Base-by-base conservation (phyloP, 2,329 filamentous ascomycete species). In the Atkinsonella hypoxylon region DNA sequence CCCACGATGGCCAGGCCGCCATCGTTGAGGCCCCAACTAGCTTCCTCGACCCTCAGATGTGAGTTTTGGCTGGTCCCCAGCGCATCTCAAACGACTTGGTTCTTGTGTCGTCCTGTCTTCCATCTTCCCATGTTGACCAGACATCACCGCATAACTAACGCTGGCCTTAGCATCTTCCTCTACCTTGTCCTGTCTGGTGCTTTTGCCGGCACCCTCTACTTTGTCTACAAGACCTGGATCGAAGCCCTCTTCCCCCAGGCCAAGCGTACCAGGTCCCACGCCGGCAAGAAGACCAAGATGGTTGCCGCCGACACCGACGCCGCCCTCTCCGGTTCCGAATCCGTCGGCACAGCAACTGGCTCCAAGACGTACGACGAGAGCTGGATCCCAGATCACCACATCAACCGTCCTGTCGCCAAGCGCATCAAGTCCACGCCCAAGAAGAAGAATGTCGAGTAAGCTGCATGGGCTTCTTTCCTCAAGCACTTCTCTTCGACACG, bases 221-320 rank as follows among this genome's bases (percentile, higher is more conserved):
- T 95, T 70, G 89, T 96, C 73, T 98, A 98, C 81, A 93, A 85
- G 75, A 95, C 91, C 63, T 97, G 91, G 89, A 86, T 98, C 70
- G 87, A 89, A 62, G 84, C 89, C 13, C 86, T 98, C 65, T 95
- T 97, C 77, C 91, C 93, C 46, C 89, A 95, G 76, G 83, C 85
- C 58, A 87, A 89, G 74, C 81, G 82, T 73, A 72, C 78, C 52
- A 76, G 74, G 61, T 71, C 77, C 31, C 9, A 26, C 32, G 38
- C 31, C 30, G 38, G 39, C 57, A 78, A 76, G 63, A 81, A 82
- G 64, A 68, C 69, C 59, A 87, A 87, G 76, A 85, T 86, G 72
- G 74, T 75, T 54, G n/a, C 45, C 22, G 75, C 78, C 57, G 82
- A 86, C 51, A 67, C 77, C 48, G 77, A 74, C 54, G 74, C 76